Percentiles rank a stretch among this genome's conserved stretches.
Evolutionary conservation across 169 alveolate genomes (phyloP).

Genomic region (Plasmodium gonderi): DNA sequence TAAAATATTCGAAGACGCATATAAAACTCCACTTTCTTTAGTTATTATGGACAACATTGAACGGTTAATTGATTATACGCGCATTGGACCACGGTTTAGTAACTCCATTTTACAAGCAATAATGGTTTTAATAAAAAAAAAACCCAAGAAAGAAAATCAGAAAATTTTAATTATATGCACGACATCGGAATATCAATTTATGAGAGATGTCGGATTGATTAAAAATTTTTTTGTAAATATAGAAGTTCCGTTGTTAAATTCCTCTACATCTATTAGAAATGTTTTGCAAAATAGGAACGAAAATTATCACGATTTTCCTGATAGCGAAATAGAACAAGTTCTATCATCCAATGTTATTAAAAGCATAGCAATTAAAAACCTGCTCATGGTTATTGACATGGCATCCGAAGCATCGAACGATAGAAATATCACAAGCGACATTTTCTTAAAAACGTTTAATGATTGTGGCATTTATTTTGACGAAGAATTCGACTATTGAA

Average conservation of each 20-base stretch:
- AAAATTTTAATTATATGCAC: slow-evolving; percentile 97
- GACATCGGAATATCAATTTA: slow-evolving; percentile 92
- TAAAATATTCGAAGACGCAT: slow-evolving; percentile 99
- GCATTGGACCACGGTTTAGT: slow-evolving; percentile 98
- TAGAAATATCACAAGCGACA: slow-evolving; percentile 32
- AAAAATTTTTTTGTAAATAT: slow-evolving; percentile 67
- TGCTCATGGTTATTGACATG: slow-evolving; percentile 60
- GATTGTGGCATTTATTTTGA: slow-evolving; percentile 59
- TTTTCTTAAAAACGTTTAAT: slow-evolving; percentile 39
- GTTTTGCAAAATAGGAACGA: slow-evolving; percentile 53
- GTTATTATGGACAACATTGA: slow-evolving; percentile 98
- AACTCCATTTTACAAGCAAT: slow-evolving; percentile 96
- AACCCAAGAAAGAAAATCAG: slow-evolving; percentile 95
- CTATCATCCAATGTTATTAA: slow-evolving; percentile 29
- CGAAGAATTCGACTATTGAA: slow-evolving; percentile 36
- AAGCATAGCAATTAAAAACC: slow-evolving; percentile 43
- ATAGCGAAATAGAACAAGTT: slow-evolving; percentile 19
- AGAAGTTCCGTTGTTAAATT: slow-evolving; percentile 42
- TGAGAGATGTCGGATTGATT: slow-evolving; percentile 77
- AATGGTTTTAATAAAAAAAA: slow-evolving; percentile 94
- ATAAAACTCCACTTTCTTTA: slow-evolving; percentile 94
- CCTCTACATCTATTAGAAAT: slow-evolving; percentile 3
- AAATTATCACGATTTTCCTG: slow-evolving; percentile 33
- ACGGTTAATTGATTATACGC: slow-evolving; percentile 96
- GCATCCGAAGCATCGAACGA: slow-evolving; percentile 56